phyloP scores from a whole-genome alignment of 2,329 filamentous ascomycete species.

The Phaeosphaeria sp. region DNA sequence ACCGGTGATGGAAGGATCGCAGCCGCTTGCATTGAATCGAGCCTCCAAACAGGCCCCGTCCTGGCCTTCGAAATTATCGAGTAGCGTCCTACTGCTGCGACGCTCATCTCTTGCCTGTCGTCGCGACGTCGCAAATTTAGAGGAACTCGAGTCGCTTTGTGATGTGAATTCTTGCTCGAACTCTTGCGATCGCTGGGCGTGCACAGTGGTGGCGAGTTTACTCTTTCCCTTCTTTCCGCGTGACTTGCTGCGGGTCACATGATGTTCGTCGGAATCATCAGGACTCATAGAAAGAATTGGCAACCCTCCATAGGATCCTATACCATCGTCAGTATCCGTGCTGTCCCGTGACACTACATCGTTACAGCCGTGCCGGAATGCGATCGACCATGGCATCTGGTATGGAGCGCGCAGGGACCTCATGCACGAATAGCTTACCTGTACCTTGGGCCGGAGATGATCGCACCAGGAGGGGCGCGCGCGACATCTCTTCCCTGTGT shows the following conservation, averaged over 20 bases:
- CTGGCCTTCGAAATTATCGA: conserved; percentile 32
- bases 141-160: conserved; percentile 26
- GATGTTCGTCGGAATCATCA: conserved; percentile 43
- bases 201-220: conserved; percentile 39
- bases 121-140: conserved; percentile 27
- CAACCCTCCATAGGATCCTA: conserved; percentile 65
- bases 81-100: conserved; percentile 30
- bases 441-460: conserved; percentile 67
- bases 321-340: background rate
- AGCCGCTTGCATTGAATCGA: conserved; percentile 40
- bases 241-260: conserved; percentile 31
- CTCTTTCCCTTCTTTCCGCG: conserved; percentile 43
- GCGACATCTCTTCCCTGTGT: conserved; percentile 51
- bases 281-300: conserved; percentile 53
- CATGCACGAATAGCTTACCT: conserved; percentile 27
- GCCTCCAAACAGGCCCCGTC: conserved; percentile 39
- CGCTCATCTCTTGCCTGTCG: conserved; percentile 33
- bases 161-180: conserved; percentile 22
- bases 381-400: background rate
- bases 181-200: conserved; percentile 13
- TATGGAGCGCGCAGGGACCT: conserved; percentile 10
- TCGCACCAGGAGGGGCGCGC: conserved; percentile 63
- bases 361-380: background rate
- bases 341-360: background rate
- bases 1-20: conserved; percentile 29